Evolutionary conservation across 208 protist species (phyloP), one percentile per base, ranked within the genome.

Genomic region (Tetramitus jugosus): DNA sequence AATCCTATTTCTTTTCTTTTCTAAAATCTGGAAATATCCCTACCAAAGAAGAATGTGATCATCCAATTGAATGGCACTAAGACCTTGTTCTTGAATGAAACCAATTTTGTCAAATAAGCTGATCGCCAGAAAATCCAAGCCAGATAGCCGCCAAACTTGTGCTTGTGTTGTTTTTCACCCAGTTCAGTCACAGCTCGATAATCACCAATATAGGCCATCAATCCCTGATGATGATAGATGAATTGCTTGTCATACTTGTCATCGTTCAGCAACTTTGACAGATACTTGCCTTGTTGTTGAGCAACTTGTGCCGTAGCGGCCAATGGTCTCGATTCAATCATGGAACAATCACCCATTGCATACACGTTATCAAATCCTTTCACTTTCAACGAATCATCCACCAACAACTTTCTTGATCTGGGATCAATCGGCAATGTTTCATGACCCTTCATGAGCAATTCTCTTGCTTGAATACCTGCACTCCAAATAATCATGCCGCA

Each of bases 221-320:
- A 43, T 69, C 80, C 80, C 7, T 53, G 26, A 42, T 74, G 81
- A 39, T 77, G 39, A 52, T 75, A 83, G 20, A 60, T 6, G n/a
- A 83, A 83, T 20, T 7, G 31, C 39, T 76, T 62, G 8, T 3
- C 8, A 20, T 40, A 74, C 14, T 68, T 14, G 6, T 20, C 23
- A 46, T 76, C 78, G 31, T 78, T 84, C 35, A 84, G 75, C 42
- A 62, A 13, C 4, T 64, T 45, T 31, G 81, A 68, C 8, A 84
- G 20, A 42, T 82, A 84, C 3, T 60, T n/a, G 0, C 71, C 81
- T 76, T 81, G 26, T 71, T 84, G 81, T 40, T 76, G 53, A 7
- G 81, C 81, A 1, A 83, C 81, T 35, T 82, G 79, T n/a, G 81
- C 81, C 4, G 81, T 84, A 3, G 79, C 42, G 49, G 81, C 75